Evolutionary conservation across 2,329 filamentous ascomycete genomes (phyloP).

Genomic region (Diaporthe capsici): DNA sequence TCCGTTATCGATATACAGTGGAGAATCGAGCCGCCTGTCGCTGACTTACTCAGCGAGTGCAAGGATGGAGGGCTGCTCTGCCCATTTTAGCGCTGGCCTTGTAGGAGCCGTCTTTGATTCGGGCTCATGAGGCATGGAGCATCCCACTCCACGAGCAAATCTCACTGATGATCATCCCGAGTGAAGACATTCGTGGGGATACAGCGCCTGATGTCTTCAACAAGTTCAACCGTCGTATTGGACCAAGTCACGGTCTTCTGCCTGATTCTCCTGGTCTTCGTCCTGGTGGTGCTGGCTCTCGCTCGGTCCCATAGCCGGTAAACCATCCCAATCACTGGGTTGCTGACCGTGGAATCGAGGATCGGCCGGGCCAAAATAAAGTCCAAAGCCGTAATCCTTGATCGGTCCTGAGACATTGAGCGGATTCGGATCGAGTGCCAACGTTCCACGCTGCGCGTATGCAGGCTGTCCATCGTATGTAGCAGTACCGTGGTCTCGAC

Average conservation of each 20-base stretch:
- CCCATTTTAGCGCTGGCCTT: too few species aligned
- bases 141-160: neutral
- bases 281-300: neutral
- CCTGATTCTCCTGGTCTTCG: neutral
- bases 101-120: too few species aligned
- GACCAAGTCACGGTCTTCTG: neutral
- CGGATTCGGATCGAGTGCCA: neutral
- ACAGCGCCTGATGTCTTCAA: neutral
- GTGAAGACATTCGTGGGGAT: too few species aligned
- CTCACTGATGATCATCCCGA: neutral
- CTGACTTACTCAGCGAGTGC: too few species aligned
- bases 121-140: too few species aligned
- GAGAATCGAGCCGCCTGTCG: too few species aligned
- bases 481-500: neutral
- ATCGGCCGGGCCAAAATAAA: neutral
- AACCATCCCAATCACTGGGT: neutral
- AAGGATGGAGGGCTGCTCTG: too few species aligned
- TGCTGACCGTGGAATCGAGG: neutral
- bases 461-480: neutral
- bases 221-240: neutral
- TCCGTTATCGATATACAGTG: accelerated
- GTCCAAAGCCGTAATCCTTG: neutral
- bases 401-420: neutral
- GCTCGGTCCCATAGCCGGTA: neutral
- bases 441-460: neutral